phyloP scores from a whole-genome alignment of 2,329 filamentous ascomycete genomes.

The Thielaviopsis populi region DNA sequence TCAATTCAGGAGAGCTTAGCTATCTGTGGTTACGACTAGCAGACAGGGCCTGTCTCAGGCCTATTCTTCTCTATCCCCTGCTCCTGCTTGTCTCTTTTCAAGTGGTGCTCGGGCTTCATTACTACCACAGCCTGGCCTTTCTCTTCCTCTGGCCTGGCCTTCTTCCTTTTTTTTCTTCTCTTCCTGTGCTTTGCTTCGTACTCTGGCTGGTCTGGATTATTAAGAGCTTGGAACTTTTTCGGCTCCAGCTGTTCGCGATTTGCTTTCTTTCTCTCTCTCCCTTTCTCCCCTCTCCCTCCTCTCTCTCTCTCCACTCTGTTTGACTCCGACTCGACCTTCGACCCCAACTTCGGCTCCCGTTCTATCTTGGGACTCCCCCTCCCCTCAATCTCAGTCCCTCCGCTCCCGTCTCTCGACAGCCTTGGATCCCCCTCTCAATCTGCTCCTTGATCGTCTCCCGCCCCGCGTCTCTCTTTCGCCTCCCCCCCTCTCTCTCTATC shows the following conservation, averaged over 20 bases:
- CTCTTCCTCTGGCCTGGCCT: conserved; percentile 3
- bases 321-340: neutral
- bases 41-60: neutral
- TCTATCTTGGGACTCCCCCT: neutral
- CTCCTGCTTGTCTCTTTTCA: conserved; percentile 1
- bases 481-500: neutral
- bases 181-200: neutral
- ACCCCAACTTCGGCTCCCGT: neutral
- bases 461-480: neutral
- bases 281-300: neutral
- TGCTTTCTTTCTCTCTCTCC: neutral
- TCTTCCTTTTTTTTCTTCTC: conserved; percentile 3
- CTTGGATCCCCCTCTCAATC: neutral
- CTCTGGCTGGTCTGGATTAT: neutral
- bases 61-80: neutral
- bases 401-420: conserved; percentile 1
- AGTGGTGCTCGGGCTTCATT: conserved; percentile 4
- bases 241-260: neutral
- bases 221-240: neutral
- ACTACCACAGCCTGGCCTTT: conserved; percentile 6
- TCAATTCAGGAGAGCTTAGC: conserved; percentile 3
- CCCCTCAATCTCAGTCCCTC: neutral
- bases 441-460: neutral
- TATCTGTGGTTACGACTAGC: neutral
- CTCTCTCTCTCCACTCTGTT: neutral